phyloP scores from a whole-genome alignment of 495 filamentous ascomycete genomes.

The Staphylotrichum longicolle region DNA sequence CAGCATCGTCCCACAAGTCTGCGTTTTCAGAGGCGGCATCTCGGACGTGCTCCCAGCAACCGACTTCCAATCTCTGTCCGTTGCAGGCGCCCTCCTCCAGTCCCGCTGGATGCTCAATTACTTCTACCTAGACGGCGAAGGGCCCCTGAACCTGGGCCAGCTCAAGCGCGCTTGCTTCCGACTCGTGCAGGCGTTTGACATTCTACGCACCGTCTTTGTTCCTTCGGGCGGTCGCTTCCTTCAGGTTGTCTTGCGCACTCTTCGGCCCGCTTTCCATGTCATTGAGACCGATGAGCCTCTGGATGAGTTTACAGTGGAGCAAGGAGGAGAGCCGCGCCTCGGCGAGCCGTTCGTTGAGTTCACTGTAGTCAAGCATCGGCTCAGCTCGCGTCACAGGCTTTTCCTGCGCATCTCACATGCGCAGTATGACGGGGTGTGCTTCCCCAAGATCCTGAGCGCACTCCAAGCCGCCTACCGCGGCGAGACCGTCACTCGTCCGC shows the following conservation, averaged over 20 bases:
- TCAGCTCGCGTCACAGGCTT: conserved; percentile 49
- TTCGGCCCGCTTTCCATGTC: conserved; percentile 50
- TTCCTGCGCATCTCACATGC: conserved; percentile 64
- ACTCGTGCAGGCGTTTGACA: conserved; percentile 53
- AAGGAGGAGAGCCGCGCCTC: conserved; percentile 43
- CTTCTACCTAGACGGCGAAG: conserved; percentile 55
- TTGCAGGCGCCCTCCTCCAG: conserved; percentile 57
- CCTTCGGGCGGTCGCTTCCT: conserved; percentile 52
- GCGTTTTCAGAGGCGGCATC: conserved; percentile 52
- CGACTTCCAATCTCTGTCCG: conserved; percentile 59
- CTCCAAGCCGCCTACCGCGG: conserved; percentile 55
- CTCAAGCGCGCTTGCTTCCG: conserved; percentile 43
- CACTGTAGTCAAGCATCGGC: conserved; percentile 50
- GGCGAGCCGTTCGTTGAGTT: conserved; percentile 57
- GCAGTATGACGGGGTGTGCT: conserved; percentile 65
- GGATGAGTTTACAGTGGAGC: conserved; percentile 39
- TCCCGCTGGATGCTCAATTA: conserved; percentile 47
- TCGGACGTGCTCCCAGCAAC: conserved; percentile 57
- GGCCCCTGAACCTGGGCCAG: conserved; percentile 45
- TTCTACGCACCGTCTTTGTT: conserved; percentile 63
- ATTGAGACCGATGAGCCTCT: conserved; percentile 49
- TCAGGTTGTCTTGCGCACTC: conserved; percentile 59
- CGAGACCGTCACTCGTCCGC: conserved; percentile 41
- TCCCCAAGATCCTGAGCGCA: conserved; percentile 55
- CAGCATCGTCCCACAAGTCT: conserved; percentile 55